phyloP scores from a whole-genome alignment of 2,329 filamentous ascomycete genomes.

The Microcyclosporella mali region DNA sequence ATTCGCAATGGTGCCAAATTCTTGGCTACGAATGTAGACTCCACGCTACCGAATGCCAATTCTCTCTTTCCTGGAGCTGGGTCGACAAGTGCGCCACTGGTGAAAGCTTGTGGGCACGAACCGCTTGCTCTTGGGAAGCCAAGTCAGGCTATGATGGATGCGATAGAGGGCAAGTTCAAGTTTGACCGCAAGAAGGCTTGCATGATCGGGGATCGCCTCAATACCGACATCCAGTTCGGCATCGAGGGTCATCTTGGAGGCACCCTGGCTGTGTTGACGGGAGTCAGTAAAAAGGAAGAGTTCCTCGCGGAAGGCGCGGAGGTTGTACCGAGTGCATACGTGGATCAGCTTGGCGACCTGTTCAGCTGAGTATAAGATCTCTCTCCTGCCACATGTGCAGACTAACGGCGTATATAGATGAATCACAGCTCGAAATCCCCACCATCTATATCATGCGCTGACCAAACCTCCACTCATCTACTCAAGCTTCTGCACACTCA shows the following conservation, averaged over 20 bases:
- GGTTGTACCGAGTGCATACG: constrained; percentile 73
- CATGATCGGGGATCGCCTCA: constrained; percentile 90
- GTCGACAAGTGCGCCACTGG: constrained; percentile 69
- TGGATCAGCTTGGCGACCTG: constrained; percentile 78
- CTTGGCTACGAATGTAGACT: constrained; percentile 89
- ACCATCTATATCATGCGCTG: too few relatives aligned
- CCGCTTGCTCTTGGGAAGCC: constrained; percentile 86
- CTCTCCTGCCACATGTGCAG: too few relatives aligned
- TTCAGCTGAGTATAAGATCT: constrained; percentile 21
- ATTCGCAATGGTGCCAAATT: constrained; percentile 75
- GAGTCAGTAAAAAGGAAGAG: constrained; percentile 79
- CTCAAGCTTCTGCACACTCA: constrained; percentile 16
- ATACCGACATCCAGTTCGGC: constrained; percentile 95
- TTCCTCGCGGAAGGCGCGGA: constrained; percentile 64
- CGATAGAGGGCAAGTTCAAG: constrained; percentile 90
- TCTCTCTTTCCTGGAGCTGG: constrained; percentile 89
- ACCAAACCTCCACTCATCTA: neutral
- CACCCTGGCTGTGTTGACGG: constrained; percentile 83
- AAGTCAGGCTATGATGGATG: constrained; percentile 98
- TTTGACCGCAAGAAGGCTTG: constrained; percentile 79
- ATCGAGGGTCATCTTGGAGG: constrained; percentile 85
- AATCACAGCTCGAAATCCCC: too few relatives aligned
- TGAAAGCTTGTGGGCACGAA: constrained; percentile 55
- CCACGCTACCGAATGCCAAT: constrained; percentile 74
- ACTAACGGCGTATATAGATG: too few relatives aligned